These are phyloP conservation scores for Begonia fuchsioides DNA, from an alignment of 306 rosid genomes.

Conservation along the genomic window DNA sequence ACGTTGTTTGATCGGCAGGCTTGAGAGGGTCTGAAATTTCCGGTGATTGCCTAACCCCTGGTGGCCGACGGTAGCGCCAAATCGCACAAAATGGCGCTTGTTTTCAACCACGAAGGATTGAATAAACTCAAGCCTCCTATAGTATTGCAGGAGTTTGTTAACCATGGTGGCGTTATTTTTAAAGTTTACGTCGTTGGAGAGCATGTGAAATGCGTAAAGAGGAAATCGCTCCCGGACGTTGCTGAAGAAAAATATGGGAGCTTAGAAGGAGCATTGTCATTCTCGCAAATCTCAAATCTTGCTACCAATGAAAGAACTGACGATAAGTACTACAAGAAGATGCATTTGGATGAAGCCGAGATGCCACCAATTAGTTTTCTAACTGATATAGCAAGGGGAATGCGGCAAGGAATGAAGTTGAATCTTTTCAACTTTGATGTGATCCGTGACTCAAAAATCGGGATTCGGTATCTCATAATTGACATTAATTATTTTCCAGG, in stretches of 20 bases:
- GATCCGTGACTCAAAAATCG: conserved; percentile 56
- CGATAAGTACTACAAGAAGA: conserved; percentile 58
- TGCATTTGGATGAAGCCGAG: conserved; percentile 65
- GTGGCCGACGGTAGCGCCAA: conserved; percentile 89
- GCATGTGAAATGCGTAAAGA: conserved; percentile 62
- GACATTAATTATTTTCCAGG: conserved; percentile 96
- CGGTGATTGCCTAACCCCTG: conserved; percentile 69
- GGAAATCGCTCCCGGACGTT: conserved; percentile 80
- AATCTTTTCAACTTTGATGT: conserved; percentile 82
- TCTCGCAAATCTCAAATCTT: conserved; percentile 73
- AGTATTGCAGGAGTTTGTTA: conserved; percentile 75
- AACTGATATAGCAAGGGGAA: conserved; percentile 49
- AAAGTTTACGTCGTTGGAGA: conserved; percentile 80
- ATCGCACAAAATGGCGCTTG: no score
- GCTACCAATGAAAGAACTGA: conserved; percentile 39
- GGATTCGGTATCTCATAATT: conserved; percentile 67
- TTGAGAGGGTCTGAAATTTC: conserved; percentile 60
- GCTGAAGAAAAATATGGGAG: conserved; percentile 44
- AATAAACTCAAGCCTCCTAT: no score
- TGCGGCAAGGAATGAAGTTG: conserved; percentile 42
- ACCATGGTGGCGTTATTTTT: conserved; percentile 89
- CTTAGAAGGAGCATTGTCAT: conserved; percentile 46
- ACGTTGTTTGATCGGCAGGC: conserved; percentile 41
- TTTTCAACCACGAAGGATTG: no score
- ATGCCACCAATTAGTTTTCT: conserved; percentile 67